Base-by-base conservation (phyloP, 2,329 filamentous ascomycete species). In the Fusarium mexicanum region DNA sequence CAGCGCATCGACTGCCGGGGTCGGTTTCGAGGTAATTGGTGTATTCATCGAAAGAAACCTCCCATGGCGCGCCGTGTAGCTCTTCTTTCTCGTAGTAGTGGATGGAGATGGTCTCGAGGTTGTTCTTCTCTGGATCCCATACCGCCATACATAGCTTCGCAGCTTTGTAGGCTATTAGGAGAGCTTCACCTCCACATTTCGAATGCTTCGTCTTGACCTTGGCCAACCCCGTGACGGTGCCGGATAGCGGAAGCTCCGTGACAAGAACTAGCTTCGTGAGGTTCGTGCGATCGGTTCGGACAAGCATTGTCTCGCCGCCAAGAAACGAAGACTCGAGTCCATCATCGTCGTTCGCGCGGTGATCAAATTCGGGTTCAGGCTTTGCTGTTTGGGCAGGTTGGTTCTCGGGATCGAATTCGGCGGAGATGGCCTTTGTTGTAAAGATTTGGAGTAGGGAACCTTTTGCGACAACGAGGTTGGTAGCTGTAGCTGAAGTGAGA, bases 31-130 rank as follows among this genome's bases (percentile, higher is more conserved):
- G 86, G 78, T 93, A 93, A 81, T 93, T 98, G 82, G 91, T 89
- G 80, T 92, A 94, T 72, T 93, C 90, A 80, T 90, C 91, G 78
- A 97, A 85, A 63, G 92, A 89, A 60, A 92, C 89, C 58, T 93
- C 91, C 92, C 95, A 98, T 1, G 96, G 95, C 72, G 91, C 93
- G 61, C 92, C 91, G 75, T 93, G 91, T 71, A 96, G 86, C 80
- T 98, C 95, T 80, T 98, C 95, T 81, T 96, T 94, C 83, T 99
- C 96, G 84, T 98, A 99, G 87, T 95, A 98, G 85, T 99, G 96
- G 78, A 99, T 96, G 59, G 96, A 98, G 72, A 96, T 90, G 61
- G 96, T 98, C 77, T 92, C 91, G 77, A 98, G 91, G 59, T 90
- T 90, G 82, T 93, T 88, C 75, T 90, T 91, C 80, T 93, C 91